Percentiles rank a stretch among this genome's conserved stretches.
Conservation (phyloP, 495 filamentous ascomycete species). For the Darksidea phi region DNA sequence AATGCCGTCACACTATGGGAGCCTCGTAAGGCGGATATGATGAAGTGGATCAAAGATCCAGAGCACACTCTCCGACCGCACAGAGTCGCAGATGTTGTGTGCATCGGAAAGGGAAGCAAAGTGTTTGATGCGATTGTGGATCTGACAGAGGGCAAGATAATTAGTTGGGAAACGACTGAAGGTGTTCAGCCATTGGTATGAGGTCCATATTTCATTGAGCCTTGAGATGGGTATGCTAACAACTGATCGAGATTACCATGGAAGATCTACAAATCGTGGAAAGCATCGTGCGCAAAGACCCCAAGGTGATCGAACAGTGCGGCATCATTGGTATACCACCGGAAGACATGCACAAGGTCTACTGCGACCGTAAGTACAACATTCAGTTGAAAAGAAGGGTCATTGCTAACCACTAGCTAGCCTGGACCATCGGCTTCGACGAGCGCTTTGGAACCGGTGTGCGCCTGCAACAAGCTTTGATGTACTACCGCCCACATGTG, state of each 20-base stretch:
- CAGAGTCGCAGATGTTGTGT: conserved; percentile 79
- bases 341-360: conserved; percentile 88
- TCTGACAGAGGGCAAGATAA: conserved; percentile 66
- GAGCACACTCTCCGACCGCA: conserved; percentile 61
- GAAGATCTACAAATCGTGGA: conserved; percentile 92
- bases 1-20: conserved; percentile 89
- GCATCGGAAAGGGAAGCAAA: conserved; percentile 75
- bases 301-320: conserved; percentile 92
- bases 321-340: conserved; percentile 78
- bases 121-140: conserved; percentile 86
- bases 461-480: conserved; percentile 86
- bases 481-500: conserved; percentile 88
- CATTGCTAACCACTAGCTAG: conserved; percentile 44
- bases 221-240: neutral
- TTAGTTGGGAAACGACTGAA: conserved; percentile 72
- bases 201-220: neutral
- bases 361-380: conserved; percentile 73
- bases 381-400: neutral
- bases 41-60: conserved; percentile 71
- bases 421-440: conserved; percentile 96
- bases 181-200: conserved; percentile 80
- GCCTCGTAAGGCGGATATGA: conserved; percentile 84
- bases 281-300: conserved; percentile 71
- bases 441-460: conserved; percentile 80
- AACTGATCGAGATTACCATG: conserved; percentile 73